Evolutionary conservation across 192 early-diverging fungal species (phyloP).

Genomic region (Rhizophlyctis rosea): DNA sequence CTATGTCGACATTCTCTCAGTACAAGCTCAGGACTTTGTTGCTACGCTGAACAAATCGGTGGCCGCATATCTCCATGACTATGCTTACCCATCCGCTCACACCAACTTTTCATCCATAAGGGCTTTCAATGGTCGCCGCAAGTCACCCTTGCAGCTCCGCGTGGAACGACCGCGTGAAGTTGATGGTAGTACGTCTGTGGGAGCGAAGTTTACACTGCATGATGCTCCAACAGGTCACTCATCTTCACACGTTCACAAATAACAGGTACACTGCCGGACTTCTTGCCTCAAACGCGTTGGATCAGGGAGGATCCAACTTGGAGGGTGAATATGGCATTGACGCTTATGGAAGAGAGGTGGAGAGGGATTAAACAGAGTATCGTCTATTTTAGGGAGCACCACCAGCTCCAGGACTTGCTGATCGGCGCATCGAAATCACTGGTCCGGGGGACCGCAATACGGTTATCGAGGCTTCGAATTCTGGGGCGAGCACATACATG

Average conservation of each 20-base stretch:
- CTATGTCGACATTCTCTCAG: conserved; percentile 71
- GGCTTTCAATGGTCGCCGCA: conserved; percentile 85
- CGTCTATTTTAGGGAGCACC: conserved; percentile 57
- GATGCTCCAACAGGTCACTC: no score
- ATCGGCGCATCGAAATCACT: conserved; percentile 96
- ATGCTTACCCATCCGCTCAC: neutral
- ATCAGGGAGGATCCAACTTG: conserved; percentile 89
- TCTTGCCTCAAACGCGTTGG: conserved; percentile 86
- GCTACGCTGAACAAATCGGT: conserved; percentile 80
- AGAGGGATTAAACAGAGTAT: neutral
- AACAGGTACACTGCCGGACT: conserved; percentile 67
- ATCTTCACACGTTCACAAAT: neutral
- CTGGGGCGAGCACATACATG: conserved; percentile 93
- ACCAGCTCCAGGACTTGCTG: conserved; percentile 85
- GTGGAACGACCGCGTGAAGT: conserved; percentile 73
- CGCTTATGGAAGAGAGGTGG: neutral
- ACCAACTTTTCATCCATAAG: conserved; percentile 7
- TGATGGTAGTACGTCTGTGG: conserved; percentile 66
- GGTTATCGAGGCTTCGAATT: conserved; percentile 99
- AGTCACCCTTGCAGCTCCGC: conserved; percentile 78
- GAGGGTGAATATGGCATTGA: conserved; percentile 43
- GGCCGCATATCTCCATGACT: neutral
- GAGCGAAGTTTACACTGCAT: no score
- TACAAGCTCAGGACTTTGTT: conserved; percentile 78
- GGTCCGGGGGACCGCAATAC: conserved; percentile 98